Conservation (phyloP, 768 basidiomycete genomes). For the Boletus rubropictus region DNA sequence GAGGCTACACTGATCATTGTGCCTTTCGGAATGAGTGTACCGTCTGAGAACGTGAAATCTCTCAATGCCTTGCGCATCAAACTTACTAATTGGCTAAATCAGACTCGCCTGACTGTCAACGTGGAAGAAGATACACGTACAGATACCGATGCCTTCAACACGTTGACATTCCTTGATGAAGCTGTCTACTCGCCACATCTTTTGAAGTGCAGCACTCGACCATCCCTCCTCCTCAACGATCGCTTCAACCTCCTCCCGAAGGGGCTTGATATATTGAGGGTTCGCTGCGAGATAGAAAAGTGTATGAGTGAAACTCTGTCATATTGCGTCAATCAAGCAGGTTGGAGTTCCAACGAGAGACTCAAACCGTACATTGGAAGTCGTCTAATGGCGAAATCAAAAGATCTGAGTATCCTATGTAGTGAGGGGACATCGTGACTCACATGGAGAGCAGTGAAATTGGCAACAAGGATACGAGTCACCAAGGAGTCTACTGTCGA, state of each 20-base stretch:
- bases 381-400: background rate
- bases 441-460: background rate
- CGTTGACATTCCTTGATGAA: conserved; percentile 24
- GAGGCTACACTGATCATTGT: background rate
- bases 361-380: background rate
- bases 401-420: background rate
- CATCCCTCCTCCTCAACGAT: conserved; percentile 4
- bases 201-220: conserved; percentile 13
- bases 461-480: background rate
- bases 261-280: conserved; percentile 29
- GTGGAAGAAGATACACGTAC: conserved; percentile 15
- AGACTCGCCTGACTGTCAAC: too few species aligned
- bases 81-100: conserved; percentile 32
- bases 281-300: conserved; percentile 34
- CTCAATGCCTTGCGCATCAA: conserved; percentile 11
- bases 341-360: background rate
- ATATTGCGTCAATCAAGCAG: conserved; percentile 10
- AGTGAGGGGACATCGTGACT: background rate
- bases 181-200: conserved; percentile 36
- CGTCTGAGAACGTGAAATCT: background rate
- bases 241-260: conserved; percentile 25
- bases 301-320: conserved; percentile 13
- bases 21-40: background rate
- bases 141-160: conserved; percentile 4
- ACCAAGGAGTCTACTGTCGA: conserved; percentile 17